phyloP scores from a whole-genome alignment of 148 eudicot genomes.

The Gaultheria prostrata region DNA sequence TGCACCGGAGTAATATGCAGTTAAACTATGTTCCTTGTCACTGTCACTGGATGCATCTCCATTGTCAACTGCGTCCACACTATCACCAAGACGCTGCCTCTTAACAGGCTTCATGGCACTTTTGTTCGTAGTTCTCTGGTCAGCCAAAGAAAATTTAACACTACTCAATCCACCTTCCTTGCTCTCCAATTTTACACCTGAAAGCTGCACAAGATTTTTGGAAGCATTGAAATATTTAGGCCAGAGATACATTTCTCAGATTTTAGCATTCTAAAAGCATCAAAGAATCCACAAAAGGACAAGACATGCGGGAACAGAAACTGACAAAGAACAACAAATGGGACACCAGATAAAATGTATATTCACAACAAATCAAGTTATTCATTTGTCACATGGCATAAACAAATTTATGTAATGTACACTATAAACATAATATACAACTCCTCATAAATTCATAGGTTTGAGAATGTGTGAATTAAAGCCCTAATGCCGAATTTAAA shows the following conservation, averaged over 20 bases:
- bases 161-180: conserved; percentile 36
- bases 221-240: not conserved
- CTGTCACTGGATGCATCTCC: conserved; percentile 87
- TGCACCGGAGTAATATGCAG: conserved; percentile 71
- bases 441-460: not conserved
- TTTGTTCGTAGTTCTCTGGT: conserved; percentile 41
- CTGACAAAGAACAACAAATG: not conserved
- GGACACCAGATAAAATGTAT: not conserved
- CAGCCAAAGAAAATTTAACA: conserved; percentile 45
- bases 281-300: not conserved
- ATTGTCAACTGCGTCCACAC: conserved; percentile 40
- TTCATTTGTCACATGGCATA: not conserved
- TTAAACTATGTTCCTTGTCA: conserved; percentile 75
- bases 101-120: conserved; percentile 58
- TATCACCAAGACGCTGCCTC: conserved; percentile 62
- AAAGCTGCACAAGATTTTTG: conserved; percentile 48
- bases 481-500: not conserved
- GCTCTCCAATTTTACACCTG: conserved; percentile 52
- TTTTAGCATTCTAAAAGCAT: not conserved
- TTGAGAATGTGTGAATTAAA: not conserved
- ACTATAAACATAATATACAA: not conserved
- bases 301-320: not conserved
- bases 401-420: not conserved
- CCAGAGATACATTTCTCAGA: not conserved
- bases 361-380: not conserved